phyloP scores from a whole-genome alignment of 2,329 filamentous ascomycete species.

The Arthrobotrys pseudoclavata region DNA sequence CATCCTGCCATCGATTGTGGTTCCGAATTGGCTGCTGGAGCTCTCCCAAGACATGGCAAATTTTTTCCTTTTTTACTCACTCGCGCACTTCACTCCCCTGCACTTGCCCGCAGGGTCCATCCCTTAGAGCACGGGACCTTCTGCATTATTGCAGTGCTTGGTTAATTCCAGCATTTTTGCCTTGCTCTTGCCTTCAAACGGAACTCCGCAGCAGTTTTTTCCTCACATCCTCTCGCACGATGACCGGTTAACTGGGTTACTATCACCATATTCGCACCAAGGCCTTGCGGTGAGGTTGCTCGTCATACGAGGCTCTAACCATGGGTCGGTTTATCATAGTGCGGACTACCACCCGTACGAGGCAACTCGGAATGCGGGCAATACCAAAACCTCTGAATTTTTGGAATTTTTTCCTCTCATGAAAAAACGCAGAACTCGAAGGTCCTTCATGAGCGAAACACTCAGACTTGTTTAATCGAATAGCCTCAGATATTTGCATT shows the following conservation, averaged over 20 bases:
- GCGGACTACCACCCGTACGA: slow-evolving; percentile 49
- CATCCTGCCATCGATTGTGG: slow-evolving; percentile 27
- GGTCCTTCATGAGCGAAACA: slow-evolving; percentile 26
- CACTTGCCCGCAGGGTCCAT: slow-evolving; percentile 25
- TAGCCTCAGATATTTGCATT: slow-evolving; percentile 28
- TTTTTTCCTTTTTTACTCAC: slow-evolving; percentile 47
- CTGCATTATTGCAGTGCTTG: slow-evolving; percentile 39
- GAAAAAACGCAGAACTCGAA: slow-evolving; percentile 2
- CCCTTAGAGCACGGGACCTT: slow-evolving; percentile 54
- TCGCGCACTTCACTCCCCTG: slow-evolving; percentile 8
- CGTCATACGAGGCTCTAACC: slow-evolving; percentile 27
- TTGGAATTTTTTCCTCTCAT: slow-evolving; percentile 2
- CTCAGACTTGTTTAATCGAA: slow-evolving; percentile 16
- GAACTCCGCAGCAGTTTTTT: slow-evolving; percentile 12
- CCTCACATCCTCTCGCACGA: slow-evolving; percentile 21
- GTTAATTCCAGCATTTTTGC: background rate
- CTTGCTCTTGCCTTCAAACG: slow-evolving; percentile 13
- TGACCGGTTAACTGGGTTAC: slow-evolving; percentile 21
- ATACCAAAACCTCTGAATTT: background rate
- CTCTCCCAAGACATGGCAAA: slow-evolving; percentile 52
- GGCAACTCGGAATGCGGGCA: slow-evolving; percentile 41
- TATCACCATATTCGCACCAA: slow-evolving; percentile 20
- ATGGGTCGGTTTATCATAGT: slow-evolving; percentile 7
- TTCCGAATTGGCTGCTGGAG: slow-evolving; percentile 56
- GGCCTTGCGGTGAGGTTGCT: slow-evolving; percentile 1